Base-by-base conservation (phyloP, 2,329 filamentous ascomycete genomes). In the Furcasterigmium sp. region DNA sequence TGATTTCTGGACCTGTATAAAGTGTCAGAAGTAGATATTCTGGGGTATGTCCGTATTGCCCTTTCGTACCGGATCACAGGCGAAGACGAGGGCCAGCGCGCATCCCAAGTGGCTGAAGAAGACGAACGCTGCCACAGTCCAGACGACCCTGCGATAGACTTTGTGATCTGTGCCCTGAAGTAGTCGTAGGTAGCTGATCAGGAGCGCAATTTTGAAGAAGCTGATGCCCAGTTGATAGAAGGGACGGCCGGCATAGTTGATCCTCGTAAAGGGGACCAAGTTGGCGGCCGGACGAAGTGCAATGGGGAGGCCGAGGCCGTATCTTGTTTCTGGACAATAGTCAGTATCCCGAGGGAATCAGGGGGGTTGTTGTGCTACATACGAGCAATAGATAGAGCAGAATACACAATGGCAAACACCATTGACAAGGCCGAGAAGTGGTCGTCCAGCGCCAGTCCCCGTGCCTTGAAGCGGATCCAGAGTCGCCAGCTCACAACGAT, bases 171-270 rank as follows among this genome's bases (percentile, higher is more conserved):
- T 76, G 1, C 69, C 67, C 34, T 67, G 65, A 26, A 78, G 60
- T 3, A 78, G 63, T 6, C 72, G 67, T 15, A 77, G 56, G 48
- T 76, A 78, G 48, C 70, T 74, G 51, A 77, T 68, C 44, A 75
- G 60, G 3, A 78, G 59, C 0, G 74, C 72, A 21, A 76, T 68
- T 52, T 78, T 78, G 65, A 78, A 78, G 45, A 75, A 75, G 46
- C 70, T 71, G 54, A 78, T 75, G 29, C 75, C 75, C 8, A 75
- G 39, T 47, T 77, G 73, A 46, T 78, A 78, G 36, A 78, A 67
- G 0, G 75, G 75, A 3, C 75, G 66, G 2, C 73, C 75, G 5
- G 69, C 70, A 48, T 67, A 78, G 53, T 78, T 78, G 52, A 74
- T 58, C 43, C 71, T 53, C 0, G 69, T 71, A 52, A 76, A 78